Evolutionary conservation across 768 basidiomycete species (phyloP), one percentile per base, ranked within the genome.

Genomic region (Suillus ampliporus): DNA sequence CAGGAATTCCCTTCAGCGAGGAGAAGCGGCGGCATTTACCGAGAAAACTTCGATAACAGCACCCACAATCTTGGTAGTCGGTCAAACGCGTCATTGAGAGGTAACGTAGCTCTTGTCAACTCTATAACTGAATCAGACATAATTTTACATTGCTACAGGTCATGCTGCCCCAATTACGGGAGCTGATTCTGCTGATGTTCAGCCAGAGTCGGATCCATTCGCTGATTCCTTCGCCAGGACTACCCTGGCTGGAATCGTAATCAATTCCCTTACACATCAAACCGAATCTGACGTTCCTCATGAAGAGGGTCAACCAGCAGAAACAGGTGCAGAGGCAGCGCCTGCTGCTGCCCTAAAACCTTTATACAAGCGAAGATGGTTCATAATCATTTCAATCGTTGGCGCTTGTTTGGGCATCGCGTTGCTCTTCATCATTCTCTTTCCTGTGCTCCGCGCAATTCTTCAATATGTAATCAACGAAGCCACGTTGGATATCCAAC

Each of bases 391-490:
- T 34, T 78, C 80, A 58, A 69, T 86, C 64, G 78, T 89, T 34
- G 68, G 79, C 4, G 73, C 81, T 19, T 80, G 83, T 6, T 68
- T 90, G 17, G 84, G 78, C 40, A 89, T 91, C 59, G 86, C 81
- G 17, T 70, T 90, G 41, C 73, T 91, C 21, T 91, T 91, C 74
- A 83, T 91, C 64, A 52, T 90, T 13, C 73, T 91, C 26, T 91
- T 85, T 72, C 89, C 89, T 7, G 86, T 91, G 60, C 79, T 91
- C 61, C 82, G 76, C 56, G 89, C 89, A 50, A 88, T 90, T 65
- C 81, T 84, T 21, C 88, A 89, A 65, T 80, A 86, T 46, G 83
- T 91, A 44, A 82, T 91, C 17, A 85, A 89, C 61, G 78, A 79
- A 41, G 75, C 84, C 38, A 79, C 79, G 23, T 76, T 91, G 38